phyloP scores from a whole-genome alignment of 306 rosid genomes.

The Mimosa bimucronata region DNA sequence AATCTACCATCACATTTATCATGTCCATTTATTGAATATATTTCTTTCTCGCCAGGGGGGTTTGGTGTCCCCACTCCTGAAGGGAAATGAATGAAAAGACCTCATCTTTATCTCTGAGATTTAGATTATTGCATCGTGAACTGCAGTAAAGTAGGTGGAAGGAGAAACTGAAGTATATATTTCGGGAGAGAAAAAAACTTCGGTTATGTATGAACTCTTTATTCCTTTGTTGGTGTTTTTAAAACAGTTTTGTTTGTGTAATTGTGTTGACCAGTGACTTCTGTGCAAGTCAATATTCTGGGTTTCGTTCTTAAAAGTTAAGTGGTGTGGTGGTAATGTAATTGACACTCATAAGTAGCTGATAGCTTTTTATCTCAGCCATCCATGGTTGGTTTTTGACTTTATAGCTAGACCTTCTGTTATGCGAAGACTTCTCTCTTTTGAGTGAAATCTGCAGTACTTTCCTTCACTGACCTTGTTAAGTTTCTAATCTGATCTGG shows the following conservation, averaged over 20 bases:
- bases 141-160: constrained; percentile 1
- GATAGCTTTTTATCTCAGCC: constrained; percentile 20
- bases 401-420: constrained; percentile 23
- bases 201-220: not conserved
- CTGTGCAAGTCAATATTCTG: constrained; percentile 11
- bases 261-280: not conserved
- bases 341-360: constrained; percentile 31
- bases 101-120: constrained; percentile 1
- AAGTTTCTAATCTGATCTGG: constrained; percentile 30
- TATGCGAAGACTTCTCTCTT: not conserved
- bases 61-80: constrained; percentile 16
- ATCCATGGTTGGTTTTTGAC: constrained; percentile 12
- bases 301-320: constrained; percentile 6
- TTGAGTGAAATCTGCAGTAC: not conserved
- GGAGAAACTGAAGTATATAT: not conserved
- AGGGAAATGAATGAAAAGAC: constrained; percentile 6
- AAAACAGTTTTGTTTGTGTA: constrained; percentile 6
- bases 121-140: constrained; percentile 16
- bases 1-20: not conserved
- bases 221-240: constrained; percentile 2
- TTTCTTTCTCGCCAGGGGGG: constrained; percentile 27
- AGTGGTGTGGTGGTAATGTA: constrained; percentile 19
- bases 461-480: not conserved
- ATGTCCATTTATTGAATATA: constrained; percentile 2
- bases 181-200: too few relatives aligned